Conservation (phyloP, 352 stramenopile genomes). For the Blastocystis sp. region DNA sequence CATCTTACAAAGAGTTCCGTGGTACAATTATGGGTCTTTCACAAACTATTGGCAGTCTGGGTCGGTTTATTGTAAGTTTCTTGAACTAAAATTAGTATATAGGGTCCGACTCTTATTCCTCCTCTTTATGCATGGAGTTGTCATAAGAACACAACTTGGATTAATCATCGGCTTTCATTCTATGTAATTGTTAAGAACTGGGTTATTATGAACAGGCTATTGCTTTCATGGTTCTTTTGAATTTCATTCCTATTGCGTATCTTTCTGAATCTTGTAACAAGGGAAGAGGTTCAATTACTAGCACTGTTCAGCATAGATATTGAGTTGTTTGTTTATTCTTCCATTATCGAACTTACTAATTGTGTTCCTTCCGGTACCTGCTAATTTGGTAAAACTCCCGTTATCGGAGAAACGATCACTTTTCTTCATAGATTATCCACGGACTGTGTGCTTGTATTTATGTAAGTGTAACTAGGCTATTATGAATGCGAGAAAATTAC, state of each 20-base stretch:
- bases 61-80: conserved; percentile 30
- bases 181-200: background rate
- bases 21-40: conserved; percentile 42
- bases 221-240: background rate
- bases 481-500: background rate
- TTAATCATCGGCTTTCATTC: conserved; percentile 51
- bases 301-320: background rate
- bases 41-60: background rate
- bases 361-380: background rate
- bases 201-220: background rate
- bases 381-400: no score
- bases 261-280: conserved; percentile 3
- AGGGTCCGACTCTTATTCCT: conserved; percentile 54
- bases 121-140: conserved; percentile 47
- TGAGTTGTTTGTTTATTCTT: background rate
- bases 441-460: background rate
- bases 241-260: background rate
- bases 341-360: background rate
- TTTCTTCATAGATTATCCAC: background rate
- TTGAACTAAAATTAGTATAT: background rate
- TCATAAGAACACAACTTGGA: background rate
- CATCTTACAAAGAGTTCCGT: conserved; percentile 49
- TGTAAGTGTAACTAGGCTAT: no score
- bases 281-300: conserved; percentile 4
- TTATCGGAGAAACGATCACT: background rate